Percentiles rank a stretch among this genome's conserved stretches.
Conservation (phyloP, 164 flowering plant species). For the Buxus sempervirens region DNA sequence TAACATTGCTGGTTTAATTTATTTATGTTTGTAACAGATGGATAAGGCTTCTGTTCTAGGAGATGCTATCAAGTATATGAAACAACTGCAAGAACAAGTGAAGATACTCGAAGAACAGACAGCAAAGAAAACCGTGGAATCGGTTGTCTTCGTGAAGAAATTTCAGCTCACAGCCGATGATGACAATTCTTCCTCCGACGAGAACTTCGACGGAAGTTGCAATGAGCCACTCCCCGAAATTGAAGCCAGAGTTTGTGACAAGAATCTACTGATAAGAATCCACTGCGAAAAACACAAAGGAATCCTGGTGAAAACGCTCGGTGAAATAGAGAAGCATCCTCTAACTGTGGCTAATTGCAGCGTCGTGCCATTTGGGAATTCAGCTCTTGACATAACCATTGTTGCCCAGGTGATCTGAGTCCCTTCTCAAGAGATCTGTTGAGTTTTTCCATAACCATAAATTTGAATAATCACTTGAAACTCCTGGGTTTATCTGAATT, state of each 20-base stretch:
- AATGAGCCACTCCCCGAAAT: slow-evolving; percentile 40
- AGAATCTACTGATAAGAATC: slow-evolving; percentile 37
- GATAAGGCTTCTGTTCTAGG: slow-evolving; percentile 94
- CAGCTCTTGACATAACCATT: slow-evolving; percentile 37
- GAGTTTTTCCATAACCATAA: no score
- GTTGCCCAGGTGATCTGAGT: slow-evolving; percentile 52
- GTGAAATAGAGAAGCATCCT: slow-evolving; percentile 39
- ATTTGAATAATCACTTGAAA: no score
- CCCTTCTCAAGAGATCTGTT: no score
- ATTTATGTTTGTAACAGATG: slow-evolving; percentile 44
- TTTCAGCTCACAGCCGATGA: slow-evolving; percentile 19
- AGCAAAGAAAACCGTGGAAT: slow-evolving; percentile 50
- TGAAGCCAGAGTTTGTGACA: slow-evolving; percentile 42
- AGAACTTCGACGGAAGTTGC: slow-evolving; percentile 9
- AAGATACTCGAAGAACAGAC: slow-evolving; percentile 72
- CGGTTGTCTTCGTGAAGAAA: slow-evolving; percentile 41
- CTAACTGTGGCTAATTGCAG: slow-evolving; percentile 31
- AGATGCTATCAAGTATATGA: slow-evolving; percentile 82
- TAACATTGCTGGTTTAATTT: no score
- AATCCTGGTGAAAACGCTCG: slow-evolving; percentile 19
- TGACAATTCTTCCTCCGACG: slow-evolving; percentile 27
- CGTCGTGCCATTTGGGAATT: slow-evolving; percentile 36
- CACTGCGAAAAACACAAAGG: slow-evolving; percentile 41
- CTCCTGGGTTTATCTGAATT: not conserved
- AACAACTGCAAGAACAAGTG: slow-evolving; percentile 76